Evolutionary conservation across 2,329 filamentous ascomycete genomes (phyloP), one percentile per base, ranked within the genome.

Genomic region (Ascochyta fabae): DNA sequence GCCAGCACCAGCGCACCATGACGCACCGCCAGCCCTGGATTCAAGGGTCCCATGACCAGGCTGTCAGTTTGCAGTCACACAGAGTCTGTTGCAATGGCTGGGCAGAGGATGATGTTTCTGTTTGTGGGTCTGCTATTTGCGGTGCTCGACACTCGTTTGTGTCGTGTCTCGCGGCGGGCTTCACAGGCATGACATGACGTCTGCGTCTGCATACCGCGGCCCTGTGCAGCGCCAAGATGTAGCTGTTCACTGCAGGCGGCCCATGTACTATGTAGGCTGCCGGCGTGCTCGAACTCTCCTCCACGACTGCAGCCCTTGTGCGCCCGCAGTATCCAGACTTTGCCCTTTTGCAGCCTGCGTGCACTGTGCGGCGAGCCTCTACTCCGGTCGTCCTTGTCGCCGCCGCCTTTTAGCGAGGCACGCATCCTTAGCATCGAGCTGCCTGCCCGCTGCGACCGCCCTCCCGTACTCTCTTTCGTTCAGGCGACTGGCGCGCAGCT

Each of bases 361-460:
- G 33, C 47, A 42, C 36, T 24, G 27, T 29, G 39, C 47, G 47
- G 42, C 53, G 23, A 36, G 31, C 26, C 19, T 51, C 34, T 40
- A 45, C 23, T 48, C 44, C 16, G 44, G 6, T 45, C 48, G 39
- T 48, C 54, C 45, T 48, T 57, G 48, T 57, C 59, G 54, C 66
- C 65, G 69, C 69, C 70, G 71, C 69, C 69, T 65, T 67, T 70
- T 72, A 74, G 71, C 72, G 71, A 75, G 67, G 43, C 56, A 58
- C 49, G 41, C 60, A 60, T 65, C 60, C 56, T 59, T 50, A 61
- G 56, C 51, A 51, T 56, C 39, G 51, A 51, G 53, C 59, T 47
- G 49, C 55, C 44, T 6, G 29, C 29, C 13, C 58, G 46, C 60
- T 56, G 53, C 53, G 53, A 56, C 53, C 61, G 53, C 56, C 59